Evolutionary conservation across 2,329 filamentous ascomycete species (phyloP), one percentile per base, ranked within the genome.

Genomic region (Rasamsonia emersonii): DNA sequence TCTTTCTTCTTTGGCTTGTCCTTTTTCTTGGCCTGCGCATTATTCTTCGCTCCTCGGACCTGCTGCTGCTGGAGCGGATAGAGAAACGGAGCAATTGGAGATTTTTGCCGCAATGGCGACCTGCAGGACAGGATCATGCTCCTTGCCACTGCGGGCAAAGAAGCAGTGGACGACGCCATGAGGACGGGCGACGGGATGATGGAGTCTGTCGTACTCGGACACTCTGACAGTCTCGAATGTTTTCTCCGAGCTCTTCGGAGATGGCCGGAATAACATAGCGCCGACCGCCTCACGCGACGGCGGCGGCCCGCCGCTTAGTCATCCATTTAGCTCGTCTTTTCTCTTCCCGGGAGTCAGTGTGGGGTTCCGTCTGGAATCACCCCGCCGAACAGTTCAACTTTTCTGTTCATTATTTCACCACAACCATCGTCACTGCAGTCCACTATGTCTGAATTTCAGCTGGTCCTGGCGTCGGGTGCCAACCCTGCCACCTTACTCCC

Each of bases 1-100:
- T 84, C 85, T 51, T 75, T 72, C 32, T 69, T 61, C 47, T 70
- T 66, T 59, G 71, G 77, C 61, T 74, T 74, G 41, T 62, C 58
- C 46, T 65, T 65, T 41, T 63, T 60, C 43, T 65, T 61, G 36
- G 53, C 47, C 44, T 64, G 51, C 20, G 44, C 40, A 30, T 54
- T 56, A 44, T 41, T 55, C 39, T 54, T 55, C 28, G 53, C 47
- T 39, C 51, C 53, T 18, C 61, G 58, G 28, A 52, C 42, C 43
- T 60, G 58, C 34, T 61, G 49, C 19, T 45, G 45, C 37, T 53
- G 44, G 16, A 39, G 35, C 11, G 47, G 24, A 32, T 37, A 41
- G 32, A 60, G 35, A 32, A 55, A 40, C 33, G 56, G 45, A 29
- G 49, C 41, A 42, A 59, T 53, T 43, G 53, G 38, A 15, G 24